These are phyloP conservation scores for Aspergillus unguis DNA, from an alignment of 2,329 filamentous ascomycete genomes.

Conservation along the genomic window DNA sequence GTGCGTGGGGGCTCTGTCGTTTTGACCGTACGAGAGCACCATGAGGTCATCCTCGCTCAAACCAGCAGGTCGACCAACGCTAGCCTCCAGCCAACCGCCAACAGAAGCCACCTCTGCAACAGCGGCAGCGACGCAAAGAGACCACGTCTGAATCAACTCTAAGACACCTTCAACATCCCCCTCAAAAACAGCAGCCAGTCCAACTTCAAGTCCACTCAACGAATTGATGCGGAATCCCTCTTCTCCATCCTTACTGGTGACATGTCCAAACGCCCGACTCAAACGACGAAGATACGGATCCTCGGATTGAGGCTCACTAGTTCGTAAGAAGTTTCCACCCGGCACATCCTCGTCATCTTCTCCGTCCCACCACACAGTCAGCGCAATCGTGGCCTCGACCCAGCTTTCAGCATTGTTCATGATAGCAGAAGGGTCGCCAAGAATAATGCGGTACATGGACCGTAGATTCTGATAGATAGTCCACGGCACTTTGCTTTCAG, in stretches of 20 bases:
- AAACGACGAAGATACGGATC: conserved; percentile 73
- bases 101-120: conserved; percentile 81
- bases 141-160: conserved; percentile 73
- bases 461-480: conserved; percentile 82
- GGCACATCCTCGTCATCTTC: conserved; percentile 54
- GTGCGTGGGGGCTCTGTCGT: conserved; percentile 43
- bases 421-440: conserved; percentile 73
- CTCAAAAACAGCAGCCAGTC: conserved; percentile 76
- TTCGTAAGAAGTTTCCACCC: conserved; percentile 20
- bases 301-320: conserved; percentile 24
- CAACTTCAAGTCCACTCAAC: conserved; percentile 72
- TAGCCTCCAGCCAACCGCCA: conserved; percentile 73
- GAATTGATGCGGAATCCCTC: conserved; percentile 69
- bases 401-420: conserved; percentile 79
- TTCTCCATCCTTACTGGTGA: conserved; percentile 63
- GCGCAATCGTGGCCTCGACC: conserved; percentile 80
- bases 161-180: conserved; percentile 75
- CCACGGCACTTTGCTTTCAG: conserved; percentile 85
- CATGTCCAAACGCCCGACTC: conserved; percentile 63
- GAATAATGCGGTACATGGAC: conserved; percentile 73
- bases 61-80: conserved; percentile 58
- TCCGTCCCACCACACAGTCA: conserved; percentile 92
- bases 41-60: conserved; percentile 78
- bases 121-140: conserved; percentile 71
- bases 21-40: conserved; percentile 68